Conservation (phyloP, 2,329 filamentous ascomycete species). For the Berkeleyomyces rouxiae region DNA sequence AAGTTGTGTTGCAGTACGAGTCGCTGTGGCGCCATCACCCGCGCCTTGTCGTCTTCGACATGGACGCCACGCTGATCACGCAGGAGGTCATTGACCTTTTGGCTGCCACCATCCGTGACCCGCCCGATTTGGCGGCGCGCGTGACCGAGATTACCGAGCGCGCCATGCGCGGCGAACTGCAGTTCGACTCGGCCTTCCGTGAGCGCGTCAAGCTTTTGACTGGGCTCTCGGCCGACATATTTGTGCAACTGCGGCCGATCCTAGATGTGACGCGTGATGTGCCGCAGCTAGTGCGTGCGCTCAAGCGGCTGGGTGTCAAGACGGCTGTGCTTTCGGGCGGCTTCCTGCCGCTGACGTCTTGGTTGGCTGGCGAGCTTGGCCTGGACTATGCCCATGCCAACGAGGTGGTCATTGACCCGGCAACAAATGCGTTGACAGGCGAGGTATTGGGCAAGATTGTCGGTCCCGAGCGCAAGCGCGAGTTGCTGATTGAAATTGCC, state of each 20-base stretch:
- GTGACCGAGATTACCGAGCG: constrained; percentile 82
- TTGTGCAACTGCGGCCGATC: constrained; percentile 55
- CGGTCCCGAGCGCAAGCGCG: constrained; percentile 57
- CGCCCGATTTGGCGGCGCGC: constrained; percentile 55
- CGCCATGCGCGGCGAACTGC: constrained; percentile 90
- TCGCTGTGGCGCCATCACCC: constrained; percentile 62
- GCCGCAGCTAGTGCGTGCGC: constrained; percentile 50
- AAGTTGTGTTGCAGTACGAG: constrained; percentile 62
- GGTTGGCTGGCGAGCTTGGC: constrained; percentile 65
- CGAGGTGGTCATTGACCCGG: constrained; percentile 50
- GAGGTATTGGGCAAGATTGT: constrained; percentile 58
- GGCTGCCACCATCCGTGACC: constrained; percentile 55
- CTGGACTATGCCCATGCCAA: constrained; percentile 85
- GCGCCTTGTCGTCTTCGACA: constrained; percentile 86
- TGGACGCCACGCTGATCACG: constrained; percentile 94
- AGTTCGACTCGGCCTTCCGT: constrained; percentile 71
- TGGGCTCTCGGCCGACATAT: constrained; percentile 63
- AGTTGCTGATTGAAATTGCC: constrained; percentile 56
- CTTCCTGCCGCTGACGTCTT: constrained; percentile 75
- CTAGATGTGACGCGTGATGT: constrained; percentile 75
- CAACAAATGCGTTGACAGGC: constrained; percentile 44
- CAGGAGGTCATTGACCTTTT: constrained; percentile 97
- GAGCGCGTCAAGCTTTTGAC: constrained; percentile 67
- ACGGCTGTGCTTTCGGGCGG: constrained; percentile 85
- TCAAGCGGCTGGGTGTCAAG: constrained; percentile 68